Evolutionary conservation across 768 basidiomycete species (phyloP).

Genomic region (Suillus luteus): DNA sequence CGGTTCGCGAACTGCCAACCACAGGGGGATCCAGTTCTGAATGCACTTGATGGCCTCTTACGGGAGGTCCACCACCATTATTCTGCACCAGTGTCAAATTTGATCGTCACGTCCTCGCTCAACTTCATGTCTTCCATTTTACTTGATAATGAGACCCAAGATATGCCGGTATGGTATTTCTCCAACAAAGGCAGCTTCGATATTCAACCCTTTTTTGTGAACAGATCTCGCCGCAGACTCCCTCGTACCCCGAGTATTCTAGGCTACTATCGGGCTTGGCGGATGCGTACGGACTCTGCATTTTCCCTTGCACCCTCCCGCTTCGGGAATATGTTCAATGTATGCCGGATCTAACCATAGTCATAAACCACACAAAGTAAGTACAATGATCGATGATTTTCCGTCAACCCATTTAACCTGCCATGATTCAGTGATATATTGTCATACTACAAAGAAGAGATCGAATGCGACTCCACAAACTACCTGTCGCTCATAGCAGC

Average conservation of each 20-base stretch:
- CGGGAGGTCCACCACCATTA: slow-evolving; percentile 32
- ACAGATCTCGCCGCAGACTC: slow-evolving; percentile 24
- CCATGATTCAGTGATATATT: slow-evolving; percentile 30
- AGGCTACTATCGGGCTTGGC: slow-evolving; percentile 35
- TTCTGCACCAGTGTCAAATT: slow-evolving; percentile 31
- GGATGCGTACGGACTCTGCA: slow-evolving; percentile 38
- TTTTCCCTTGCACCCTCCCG: slow-evolving; percentile 37
- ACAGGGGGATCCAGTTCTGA: slow-evolving; percentile 35
- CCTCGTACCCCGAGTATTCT: slow-evolving; percentile 29
- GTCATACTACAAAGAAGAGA: slow-evolving; percentile 39
- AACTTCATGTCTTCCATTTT: slow-evolving; percentile 37
- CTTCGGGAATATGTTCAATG: slow-evolving; percentile 38
- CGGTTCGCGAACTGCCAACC: slow-evolving; percentile 29
- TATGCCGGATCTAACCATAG: slow-evolving; percentile 38
- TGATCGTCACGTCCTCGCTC: slow-evolving; percentile 39
- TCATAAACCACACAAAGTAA: slow-evolving; percentile 41
- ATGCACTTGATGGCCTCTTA: slow-evolving; percentile 37
- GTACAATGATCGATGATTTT: slow-evolving; percentile 13
- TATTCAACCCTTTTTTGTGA: background rate
- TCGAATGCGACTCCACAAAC: slow-evolving; percentile 34
- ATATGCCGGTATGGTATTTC: slow-evolving; percentile 27
- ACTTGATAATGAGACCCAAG: slow-evolving; percentile 34
- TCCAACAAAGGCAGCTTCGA: background rate
- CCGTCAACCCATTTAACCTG: background rate
- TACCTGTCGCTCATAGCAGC: slow-evolving; percentile 33